Percentiles rank a stretch among this genome's conserved stretches.
Evolutionary conservation across 1,284 basidiomycete genomes (phyloP).

Genomic region (Apiotrichum domesticum): DNA sequence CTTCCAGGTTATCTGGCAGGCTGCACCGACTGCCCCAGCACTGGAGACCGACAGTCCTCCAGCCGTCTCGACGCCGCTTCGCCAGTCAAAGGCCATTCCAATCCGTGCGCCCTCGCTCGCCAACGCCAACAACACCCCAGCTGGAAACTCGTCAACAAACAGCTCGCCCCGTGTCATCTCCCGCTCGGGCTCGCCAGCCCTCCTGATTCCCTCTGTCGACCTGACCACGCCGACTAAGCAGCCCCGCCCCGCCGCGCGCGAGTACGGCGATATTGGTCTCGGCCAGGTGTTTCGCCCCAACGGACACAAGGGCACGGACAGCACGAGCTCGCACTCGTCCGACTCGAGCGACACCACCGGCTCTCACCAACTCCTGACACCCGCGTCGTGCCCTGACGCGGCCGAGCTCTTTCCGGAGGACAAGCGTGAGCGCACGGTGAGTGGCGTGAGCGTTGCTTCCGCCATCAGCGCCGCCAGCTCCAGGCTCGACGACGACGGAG

Average conservation of each 20-base stretch:
- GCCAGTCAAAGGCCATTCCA: slow-evolving; percentile 38
- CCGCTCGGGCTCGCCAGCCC: slow-evolving; percentile 15
- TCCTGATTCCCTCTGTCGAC: slow-evolving; percentile 24
- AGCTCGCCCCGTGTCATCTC: slow-evolving; percentile 1
- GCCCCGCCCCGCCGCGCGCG: not conserved
- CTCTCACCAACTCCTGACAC: slow-evolving; percentile 35
- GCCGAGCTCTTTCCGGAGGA: slow-evolving; percentile 29
- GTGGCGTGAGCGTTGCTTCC: not conserved
- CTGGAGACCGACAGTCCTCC: slow-evolving; percentile 6
- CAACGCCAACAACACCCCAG: slow-evolving; percentile 21
- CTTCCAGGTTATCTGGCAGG: slow-evolving; percentile 38
- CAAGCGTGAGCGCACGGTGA: slow-evolving; percentile 3
- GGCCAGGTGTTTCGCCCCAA: not conserved
- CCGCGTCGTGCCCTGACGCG: slow-evolving; percentile 35
- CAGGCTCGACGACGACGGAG: slow-evolving; percentile 8
- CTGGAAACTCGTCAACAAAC: slow-evolving; percentile 22
- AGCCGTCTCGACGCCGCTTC: slow-evolving; percentile 23
- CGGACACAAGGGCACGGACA: slow-evolving; percentile 14
- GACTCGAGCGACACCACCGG: slow-evolving; percentile 31
- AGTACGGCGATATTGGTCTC: slow-evolving; percentile 1
- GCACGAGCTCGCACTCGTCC: slow-evolving; percentile 28
- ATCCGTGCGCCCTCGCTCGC: slow-evolving; percentile 44
- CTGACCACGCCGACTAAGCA: not conserved
- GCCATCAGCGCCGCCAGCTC: not conserved
- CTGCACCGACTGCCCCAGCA: slow-evolving; percentile 14